Percentiles rank a stretch among this genome's conserved stretches.
phyloP scores from a whole-genome alignment of 2,329 filamentous ascomycete genomes.

The Macrophomina pseudophaseolina region DNA sequence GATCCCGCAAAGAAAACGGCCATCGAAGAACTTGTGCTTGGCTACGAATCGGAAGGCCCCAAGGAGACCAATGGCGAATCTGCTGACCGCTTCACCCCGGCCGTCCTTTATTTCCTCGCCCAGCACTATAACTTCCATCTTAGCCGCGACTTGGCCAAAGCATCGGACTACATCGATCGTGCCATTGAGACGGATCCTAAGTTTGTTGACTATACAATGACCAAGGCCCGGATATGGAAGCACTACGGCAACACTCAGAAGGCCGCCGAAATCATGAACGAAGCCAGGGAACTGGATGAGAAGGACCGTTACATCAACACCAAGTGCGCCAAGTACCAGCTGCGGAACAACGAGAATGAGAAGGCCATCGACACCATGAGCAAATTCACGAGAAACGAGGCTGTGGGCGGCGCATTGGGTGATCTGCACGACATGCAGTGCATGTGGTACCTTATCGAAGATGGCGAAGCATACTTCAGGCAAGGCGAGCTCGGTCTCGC shows the following conservation, averaged over 20 bases:
- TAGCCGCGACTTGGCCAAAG: slow-evolving; percentile 82
- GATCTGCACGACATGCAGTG: slow-evolving; percentile 99
- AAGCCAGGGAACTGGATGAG: slow-evolving; percentile 81
- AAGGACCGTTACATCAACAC: slow-evolving; percentile 98
- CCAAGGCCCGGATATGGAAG: slow-evolving; percentile 93
- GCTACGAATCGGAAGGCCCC: slow-evolving; percentile 70
- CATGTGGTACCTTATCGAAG: slow-evolving; percentile 95
- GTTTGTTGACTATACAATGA: slow-evolving; percentile 92
- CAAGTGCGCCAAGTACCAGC: slow-evolving; percentile 95
- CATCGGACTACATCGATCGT: slow-evolving; percentile 80
- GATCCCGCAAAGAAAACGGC: slow-evolving; percentile 77
- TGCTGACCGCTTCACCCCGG: slow-evolving; percentile 69
- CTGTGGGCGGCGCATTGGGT: slow-evolving; percentile 81
- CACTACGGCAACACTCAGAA: slow-evolving; percentile 79
- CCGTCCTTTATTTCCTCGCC: slow-evolving; percentile 89
- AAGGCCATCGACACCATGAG: slow-evolving; percentile 86
- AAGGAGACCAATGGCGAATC: slow-evolving; percentile 54
- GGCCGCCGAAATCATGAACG: slow-evolving; percentile 86
- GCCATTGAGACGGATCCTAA: slow-evolving; percentile 79
- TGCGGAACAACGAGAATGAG: slow-evolving; percentile 90
- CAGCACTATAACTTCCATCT: slow-evolving; percentile 96
- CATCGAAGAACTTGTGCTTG: slow-evolving; percentile 76
- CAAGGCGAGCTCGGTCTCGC: slow-evolving; percentile 83
- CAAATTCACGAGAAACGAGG: slow-evolving; percentile 91
- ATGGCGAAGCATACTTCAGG: slow-evolving; percentile 85